These are phyloP conservation scores for Hypoxylon fragiforme DNA, from an alignment of 495 filamentous ascomycete genomes.

Conservation along the genomic window DNA sequence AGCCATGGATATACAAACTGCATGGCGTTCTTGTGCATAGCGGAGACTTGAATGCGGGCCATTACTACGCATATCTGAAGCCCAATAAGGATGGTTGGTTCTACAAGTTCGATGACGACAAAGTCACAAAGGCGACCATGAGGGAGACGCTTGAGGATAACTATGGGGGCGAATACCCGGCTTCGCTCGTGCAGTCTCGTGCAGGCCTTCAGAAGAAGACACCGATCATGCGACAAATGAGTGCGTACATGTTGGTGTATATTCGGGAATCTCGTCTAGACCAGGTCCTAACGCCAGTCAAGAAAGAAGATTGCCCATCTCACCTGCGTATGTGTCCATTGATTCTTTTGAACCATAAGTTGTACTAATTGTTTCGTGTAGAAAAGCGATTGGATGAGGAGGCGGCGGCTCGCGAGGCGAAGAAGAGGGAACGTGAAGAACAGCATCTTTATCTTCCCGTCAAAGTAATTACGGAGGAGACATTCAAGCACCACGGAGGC, in stretches of 20 bases:
- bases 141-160: conserved; percentile 95
- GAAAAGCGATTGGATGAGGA: conserved; percentile 79
- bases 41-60: conserved; percentile 95
- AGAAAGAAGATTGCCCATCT: conserved; percentile 72
- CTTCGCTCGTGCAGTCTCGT: conserved; percentile 48
- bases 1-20: conserved; percentile 86
- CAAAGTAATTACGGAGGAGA: conserved; percentile 74
- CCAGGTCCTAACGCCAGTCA: conserved; percentile 74
- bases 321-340: conserved; percentile 69
- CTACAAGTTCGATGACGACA: conserved; percentile 97
- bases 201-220: conserved; percentile 47
- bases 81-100: conserved; percentile 89
- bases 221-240: conserved; percentile 59
- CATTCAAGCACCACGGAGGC: conserved; percentile 77
- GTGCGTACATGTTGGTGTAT: conserved; percentile 98
- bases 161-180: conserved; percentile 85
- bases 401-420: conserved; percentile 68
- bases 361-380: conserved; percentile 44
- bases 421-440: conserved; percentile 85
- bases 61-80: conserved; percentile 98
- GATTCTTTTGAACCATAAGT: background rate
- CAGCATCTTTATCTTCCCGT: conserved; percentile 88
- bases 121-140: conserved; percentile 88
- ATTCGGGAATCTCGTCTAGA: conserved; percentile 83
- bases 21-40: conserved; percentile 97